Evolutionary conservation across 2,329 filamentous ascomycete species (phyloP), one percentile per base, ranked within the genome.

Genomic region (Verticillium isaacii): DNA sequence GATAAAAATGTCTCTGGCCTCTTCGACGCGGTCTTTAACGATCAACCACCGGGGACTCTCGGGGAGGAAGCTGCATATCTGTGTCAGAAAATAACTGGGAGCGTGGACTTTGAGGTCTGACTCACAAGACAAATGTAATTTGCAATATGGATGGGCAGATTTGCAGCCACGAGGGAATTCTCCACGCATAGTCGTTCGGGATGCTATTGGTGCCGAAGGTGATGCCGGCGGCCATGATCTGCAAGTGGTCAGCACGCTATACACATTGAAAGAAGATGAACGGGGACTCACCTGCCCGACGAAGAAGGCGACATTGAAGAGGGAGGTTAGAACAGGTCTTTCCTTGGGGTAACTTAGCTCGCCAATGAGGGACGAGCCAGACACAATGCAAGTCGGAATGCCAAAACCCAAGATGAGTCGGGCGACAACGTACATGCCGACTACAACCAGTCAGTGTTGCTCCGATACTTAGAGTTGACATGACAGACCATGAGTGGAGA

Each of bases 311-410:
- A 75, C 80, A 67, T 87, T 87, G 77, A 87, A 64, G 5, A 87
- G 76, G 11, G 83, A 85, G 1, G 84, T 87, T 61, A 87, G 65
- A 50, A 85, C 77, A 0, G 84, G 77, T 60, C 85, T 82, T 69
- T 87, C 85, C 71, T 85, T 86, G 7, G 85, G 84, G 69, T 87
- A 82, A 2, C 79, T 81, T 12, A 88, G 74, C 70, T 88, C 85
- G 67, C 83, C 85, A 36, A 88, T 83, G 57, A 87, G 72, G 7
- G 83, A 78, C 1, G 85, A 85, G 5, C 81, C 85, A 7, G 82
- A 82, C 60, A 87, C 81, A 66, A 87, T 87, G 65, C 80, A 83
- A 56, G 82, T 83, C 0, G 82, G 81, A 62, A 87, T 86, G 55
- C 85, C 85, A 59, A 86, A 82, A 55, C 85, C 85, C 32, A 88